Percentiles rank a stretch among this genome's conserved stretches.
phyloP scores from a whole-genome alignment of 2,329 filamentous ascomycete genomes.

The Fusarium sp. region DNA sequence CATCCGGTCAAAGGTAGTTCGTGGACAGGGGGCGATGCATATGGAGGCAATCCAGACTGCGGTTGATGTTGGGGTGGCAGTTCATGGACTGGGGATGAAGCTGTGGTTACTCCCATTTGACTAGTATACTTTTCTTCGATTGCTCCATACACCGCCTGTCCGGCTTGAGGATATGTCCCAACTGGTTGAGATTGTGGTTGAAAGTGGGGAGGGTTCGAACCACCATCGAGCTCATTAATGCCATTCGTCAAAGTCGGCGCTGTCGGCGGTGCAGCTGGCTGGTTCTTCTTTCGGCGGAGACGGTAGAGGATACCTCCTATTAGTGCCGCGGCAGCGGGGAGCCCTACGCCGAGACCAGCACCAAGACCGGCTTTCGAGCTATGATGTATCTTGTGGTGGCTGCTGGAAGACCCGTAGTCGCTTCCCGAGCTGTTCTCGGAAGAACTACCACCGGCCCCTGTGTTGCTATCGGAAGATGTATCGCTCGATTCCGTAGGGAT shows the following conservation, averaged over 20 bases:
- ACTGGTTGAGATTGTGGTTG: background rate
- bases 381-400: background rate
- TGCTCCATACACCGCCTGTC: too few relatives aligned
- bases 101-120: background rate
- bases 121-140: background rate
- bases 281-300: background rate
- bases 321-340: background rate
- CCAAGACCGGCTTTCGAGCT: background rate
- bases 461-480: background rate
- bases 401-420: background rate
- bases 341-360: background rate
- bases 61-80: background rate
- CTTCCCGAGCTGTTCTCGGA: background rate
- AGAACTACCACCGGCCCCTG: background rate
- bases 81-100: background rate
- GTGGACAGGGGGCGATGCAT: background rate
- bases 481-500: background rate
- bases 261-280: background rate
- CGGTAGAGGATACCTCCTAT: background rate
- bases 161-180: background rate
- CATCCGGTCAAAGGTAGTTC: background rate
- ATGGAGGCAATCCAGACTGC: background rate
- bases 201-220: background rate
- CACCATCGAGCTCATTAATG: background rate
- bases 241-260: background rate